Evolutionary conservation across 305 asterid genomes (phyloP).

Genomic region (Striga hermonthica): DNA sequence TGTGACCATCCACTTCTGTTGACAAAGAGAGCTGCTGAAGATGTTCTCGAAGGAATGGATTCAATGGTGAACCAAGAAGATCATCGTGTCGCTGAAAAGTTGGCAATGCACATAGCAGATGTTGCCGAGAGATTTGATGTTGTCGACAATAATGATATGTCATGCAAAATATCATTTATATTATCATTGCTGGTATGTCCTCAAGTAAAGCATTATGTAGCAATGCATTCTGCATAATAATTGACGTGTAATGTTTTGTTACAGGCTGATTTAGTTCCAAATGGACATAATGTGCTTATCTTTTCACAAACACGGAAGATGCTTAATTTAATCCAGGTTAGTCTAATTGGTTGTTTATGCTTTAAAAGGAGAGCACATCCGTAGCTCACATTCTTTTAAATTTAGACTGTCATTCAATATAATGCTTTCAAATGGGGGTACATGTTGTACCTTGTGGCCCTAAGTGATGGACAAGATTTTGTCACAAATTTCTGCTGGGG

Average conservation of each 20-base stretch:
- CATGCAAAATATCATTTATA: conserved; percentile 86
- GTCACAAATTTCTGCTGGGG: conserved; percentile 8
- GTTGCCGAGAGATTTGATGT: conserved; percentile 70
- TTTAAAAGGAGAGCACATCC: conserved; percentile 6
- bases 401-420: conserved; percentile 1
- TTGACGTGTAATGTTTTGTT: conserved; percentile 25
- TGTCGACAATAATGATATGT: conserved; percentile 59
- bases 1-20: conserved; percentile 93
- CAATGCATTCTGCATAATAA: not conserved
- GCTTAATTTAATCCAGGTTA: conserved; percentile 85
- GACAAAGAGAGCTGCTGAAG: conserved; percentile 97
- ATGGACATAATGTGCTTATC: conserved; percentile 87
- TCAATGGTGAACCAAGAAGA: conserved; percentile 60
- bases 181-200: conserved; percentile 65
- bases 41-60: conserved; percentile 95
- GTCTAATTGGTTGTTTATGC: conserved; percentile 28
- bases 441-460: not conserved
- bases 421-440: not conserved
- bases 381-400: conserved; percentile 13
- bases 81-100: conserved; percentile 68
- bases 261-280: conserved; percentile 77
- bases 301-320: conserved; percentile 95
- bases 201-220: not conserved
- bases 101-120: conserved; percentile 92
- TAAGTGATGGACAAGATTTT: conserved; percentile 6